Evolutionary conservation across 2,329 filamentous ascomycete species (phyloP).

Genomic region (Clarireedia homoeocarpa): DNA sequence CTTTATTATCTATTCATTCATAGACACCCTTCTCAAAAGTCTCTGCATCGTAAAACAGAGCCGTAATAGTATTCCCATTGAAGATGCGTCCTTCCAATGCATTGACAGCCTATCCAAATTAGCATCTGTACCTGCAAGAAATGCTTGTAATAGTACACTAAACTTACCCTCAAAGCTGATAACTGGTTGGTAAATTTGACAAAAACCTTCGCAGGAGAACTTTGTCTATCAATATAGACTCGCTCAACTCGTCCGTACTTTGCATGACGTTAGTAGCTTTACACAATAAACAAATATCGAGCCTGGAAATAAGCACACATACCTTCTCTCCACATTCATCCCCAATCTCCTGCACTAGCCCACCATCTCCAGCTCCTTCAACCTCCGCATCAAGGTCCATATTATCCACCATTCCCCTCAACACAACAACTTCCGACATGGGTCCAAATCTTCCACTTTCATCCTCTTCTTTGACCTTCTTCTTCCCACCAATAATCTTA

Average conservation of each 20-base stretch:
- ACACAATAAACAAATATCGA: constrained; percentile 1
- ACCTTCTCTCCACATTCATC: constrained; percentile 83
- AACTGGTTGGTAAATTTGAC: constrained; percentile 86
- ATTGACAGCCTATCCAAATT: constrained; percentile 64
- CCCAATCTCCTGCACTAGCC: constrained; percentile 87
- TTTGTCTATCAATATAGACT: constrained; percentile 62
- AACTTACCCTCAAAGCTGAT: constrained; percentile 71
- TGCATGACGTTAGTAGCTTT: constrained; percentile 28
- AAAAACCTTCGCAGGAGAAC: constrained; percentile 61
- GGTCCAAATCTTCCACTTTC: constrained; percentile 54
- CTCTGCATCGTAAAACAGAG: constrained; percentile 73
- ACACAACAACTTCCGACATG: constrained; percentile 76
- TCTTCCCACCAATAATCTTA: constrained; percentile 72
- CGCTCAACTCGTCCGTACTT: constrained; percentile 75
- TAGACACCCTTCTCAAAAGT: constrained; percentile 68
- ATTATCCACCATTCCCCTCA: constrained; percentile 78
- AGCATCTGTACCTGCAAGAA: constrained; percentile 11
- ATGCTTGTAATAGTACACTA: neutral
- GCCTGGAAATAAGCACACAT: constrained; percentile 13
- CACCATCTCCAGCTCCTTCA: constrained; percentile 48
- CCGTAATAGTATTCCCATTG: constrained; percentile 76
- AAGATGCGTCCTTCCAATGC: constrained; percentile 82
- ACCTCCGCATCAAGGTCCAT: constrained; percentile 78
- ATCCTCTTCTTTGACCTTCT: constrained; percentile 31
- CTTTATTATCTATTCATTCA: constrained; percentile 26